These are phyloP conservation scores for Mycena crocata DNA, from an alignment of 768 basidiomycete species.

Conservation along the genomic window DNA sequence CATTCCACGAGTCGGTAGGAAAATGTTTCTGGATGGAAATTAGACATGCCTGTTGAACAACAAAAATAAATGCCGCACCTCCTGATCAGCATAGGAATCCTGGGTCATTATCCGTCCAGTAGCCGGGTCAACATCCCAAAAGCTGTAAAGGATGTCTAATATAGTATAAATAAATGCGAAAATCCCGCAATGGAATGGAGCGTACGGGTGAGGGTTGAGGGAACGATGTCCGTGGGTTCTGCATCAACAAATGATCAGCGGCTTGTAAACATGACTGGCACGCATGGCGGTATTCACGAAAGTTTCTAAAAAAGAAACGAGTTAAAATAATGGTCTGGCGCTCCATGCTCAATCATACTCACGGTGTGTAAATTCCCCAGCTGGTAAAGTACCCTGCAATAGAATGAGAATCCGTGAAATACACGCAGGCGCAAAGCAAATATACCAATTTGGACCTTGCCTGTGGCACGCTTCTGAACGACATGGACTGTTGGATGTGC, in stretches of 20 bases:
- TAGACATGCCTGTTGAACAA: background rate
- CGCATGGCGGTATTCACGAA: slow-evolving; percentile 52
- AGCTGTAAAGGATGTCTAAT: slow-evolving; percentile 78
- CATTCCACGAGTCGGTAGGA: slow-evolving; percentile 78
- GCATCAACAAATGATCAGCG: slow-evolving; percentile 23
- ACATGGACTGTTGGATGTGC: slow-evolving; percentile 50
- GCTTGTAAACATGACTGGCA: background rate
- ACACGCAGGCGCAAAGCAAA: background rate
- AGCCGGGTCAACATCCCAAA: slow-evolving; percentile 75
- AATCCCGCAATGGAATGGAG: slow-evolving; percentile 13
- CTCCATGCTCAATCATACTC: background rate
- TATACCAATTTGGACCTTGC: slow-evolving; percentile 48
- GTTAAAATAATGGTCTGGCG: background rate
- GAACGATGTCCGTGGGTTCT: slow-evolving; percentile 76
- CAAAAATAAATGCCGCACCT: slow-evolving; percentile 49
- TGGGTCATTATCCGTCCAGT: slow-evolving; percentile 76
- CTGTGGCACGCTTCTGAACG: slow-evolving; percentile 54
- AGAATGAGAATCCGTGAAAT: slow-evolving; percentile 8
- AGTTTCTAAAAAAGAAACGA: slow-evolving; percentile 47
- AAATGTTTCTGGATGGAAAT: slow-evolving; percentile 68
- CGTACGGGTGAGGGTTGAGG: slow-evolving; percentile 72
- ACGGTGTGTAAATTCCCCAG: slow-evolving; percentile 68
- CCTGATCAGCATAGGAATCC: slow-evolving; percentile 81
- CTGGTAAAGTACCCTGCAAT: slow-evolving; percentile 65
- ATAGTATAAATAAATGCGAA: background rate